Evolutionary conservation across 371 early-diverging fungal species (phyloP).

Genomic region (Lichtheimia hyalospora): DNA sequence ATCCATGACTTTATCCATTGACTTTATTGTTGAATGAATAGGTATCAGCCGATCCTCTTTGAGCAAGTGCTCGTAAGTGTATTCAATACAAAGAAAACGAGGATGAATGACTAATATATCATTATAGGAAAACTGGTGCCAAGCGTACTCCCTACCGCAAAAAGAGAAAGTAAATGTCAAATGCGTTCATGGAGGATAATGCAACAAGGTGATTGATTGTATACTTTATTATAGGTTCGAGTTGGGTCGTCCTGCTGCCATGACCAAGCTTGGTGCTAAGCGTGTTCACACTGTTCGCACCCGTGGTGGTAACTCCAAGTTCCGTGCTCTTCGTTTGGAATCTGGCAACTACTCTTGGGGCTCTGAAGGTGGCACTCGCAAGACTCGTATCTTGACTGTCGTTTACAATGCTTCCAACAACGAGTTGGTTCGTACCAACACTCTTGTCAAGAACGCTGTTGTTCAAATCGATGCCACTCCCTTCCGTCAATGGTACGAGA

Average conservation of each 20-base stretch:
- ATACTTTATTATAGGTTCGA: conserved; percentile 75
- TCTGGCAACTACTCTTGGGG: conserved; percentile 98
- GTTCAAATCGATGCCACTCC: conserved; percentile 99
- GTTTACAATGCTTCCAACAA: conserved; percentile 99
- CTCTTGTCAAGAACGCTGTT: conserved; percentile 98
- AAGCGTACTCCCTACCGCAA: conserved; percentile 97
- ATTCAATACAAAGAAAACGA: not conserved
- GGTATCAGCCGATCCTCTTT: conserved; percentile 97
- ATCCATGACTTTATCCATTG: conserved; percentile 13
- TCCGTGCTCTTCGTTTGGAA: conserved; percentile 98
- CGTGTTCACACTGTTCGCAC: conserved; percentile 92
- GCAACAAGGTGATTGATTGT: not conserved
- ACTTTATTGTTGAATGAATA: conserved; percentile 17
- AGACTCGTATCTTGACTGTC: conserved; percentile 96
- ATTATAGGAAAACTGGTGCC: conserved; percentile 91
- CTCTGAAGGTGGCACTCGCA: conserved; percentile 92
- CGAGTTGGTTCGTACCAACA: conserved; percentile 99
- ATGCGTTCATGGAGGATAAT: not conserved
- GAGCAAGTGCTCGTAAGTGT: conserved; percentile 83
- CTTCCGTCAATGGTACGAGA: conserved; percentile 98
- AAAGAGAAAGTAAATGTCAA: conserved; percentile 79
- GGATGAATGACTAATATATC: not conserved
- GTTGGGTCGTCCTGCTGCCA: conserved; percentile 96
- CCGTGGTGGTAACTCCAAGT: conserved; percentile 99
- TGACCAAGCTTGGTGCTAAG: conserved; percentile 96